Evolutionary conservation across 805 yeast genomes (phyloP).

Genomic region (Candida nanaspora): DNA sequence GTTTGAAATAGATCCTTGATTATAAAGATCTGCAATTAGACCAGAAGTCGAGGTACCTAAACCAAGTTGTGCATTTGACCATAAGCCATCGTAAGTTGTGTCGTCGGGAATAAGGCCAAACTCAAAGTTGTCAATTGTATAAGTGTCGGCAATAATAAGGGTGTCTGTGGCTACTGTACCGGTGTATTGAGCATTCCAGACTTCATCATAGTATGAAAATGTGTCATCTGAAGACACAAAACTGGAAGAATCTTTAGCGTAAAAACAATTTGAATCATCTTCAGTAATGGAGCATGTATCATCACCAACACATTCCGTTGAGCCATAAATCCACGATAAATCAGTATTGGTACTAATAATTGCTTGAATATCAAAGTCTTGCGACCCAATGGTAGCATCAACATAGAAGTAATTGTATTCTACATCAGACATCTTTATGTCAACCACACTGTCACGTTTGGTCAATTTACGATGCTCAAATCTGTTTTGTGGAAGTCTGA

Average conservation of each 20-base stretch:
- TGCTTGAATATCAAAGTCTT: constrained; percentile 14
- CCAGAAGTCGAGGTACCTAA: constrained; percentile 11
- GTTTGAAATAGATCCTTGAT: constrained; percentile 20
- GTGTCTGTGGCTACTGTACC: constrained; percentile 16
- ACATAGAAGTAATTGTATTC: constrained; percentile 13
- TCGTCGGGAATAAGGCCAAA: constrained; percentile 15
- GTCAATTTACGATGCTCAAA: neutral
- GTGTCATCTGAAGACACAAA: constrained; percentile 4
- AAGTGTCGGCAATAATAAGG: constrained; percentile 6
- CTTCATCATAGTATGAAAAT: constrained; percentile 7
- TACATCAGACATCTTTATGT: constrained; percentile 8
- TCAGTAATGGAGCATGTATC: neutral
- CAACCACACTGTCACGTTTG: constrained; percentile 9
- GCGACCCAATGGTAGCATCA: constrained; percentile 21
- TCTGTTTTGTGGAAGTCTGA: neutral
- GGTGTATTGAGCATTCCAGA: constrained; percentile 6
- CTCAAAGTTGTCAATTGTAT: constrained; percentile 6
- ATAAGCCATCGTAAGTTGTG: constrained; percentile 7
- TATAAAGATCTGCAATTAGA: constrained; percentile 16
- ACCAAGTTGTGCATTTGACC: constrained; percentile 11
- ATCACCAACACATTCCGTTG: constrained; percentile 1
- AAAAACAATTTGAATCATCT: constrained; percentile 5
- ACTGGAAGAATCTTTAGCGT: constrained; percentile 6
- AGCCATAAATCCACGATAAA: constrained; percentile 22
- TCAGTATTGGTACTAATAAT: constrained; percentile 25